These are phyloP conservation scores for Gossypium gossypioides DNA, from an alignment of 441 rosid genomes.

Conservation along the genomic window DNA sequence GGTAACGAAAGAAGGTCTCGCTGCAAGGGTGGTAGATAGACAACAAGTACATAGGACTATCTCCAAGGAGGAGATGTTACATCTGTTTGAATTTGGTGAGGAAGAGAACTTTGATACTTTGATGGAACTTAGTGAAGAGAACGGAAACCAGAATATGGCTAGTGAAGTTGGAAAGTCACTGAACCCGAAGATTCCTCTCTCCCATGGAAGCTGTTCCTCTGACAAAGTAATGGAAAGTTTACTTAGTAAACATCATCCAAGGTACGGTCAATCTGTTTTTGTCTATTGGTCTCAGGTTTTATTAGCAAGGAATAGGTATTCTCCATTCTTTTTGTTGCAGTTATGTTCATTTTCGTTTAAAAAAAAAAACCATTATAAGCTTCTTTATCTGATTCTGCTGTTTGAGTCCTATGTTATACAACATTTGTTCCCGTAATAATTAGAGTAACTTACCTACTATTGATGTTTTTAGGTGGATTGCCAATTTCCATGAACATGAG, in stretches of 20 bases:
- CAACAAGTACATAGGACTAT: constrained; percentile 94
- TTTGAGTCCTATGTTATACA: not conserved
- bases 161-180: constrained; percentile 31
- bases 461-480: constrained; percentile 62
- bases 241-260: constrained; percentile 66
- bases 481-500: constrained; percentile 93
- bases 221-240: constrained; percentile 85
- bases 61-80: constrained; percentile 97
- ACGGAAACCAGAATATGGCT: constrained; percentile 24
- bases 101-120: constrained; percentile 64
- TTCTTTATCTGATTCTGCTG: constrained; percentile 6
- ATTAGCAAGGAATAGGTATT: not conserved
- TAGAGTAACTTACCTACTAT: not conserved
- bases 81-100: constrained; percentile 92
- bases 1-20: constrained; percentile 98
- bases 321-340: not conserved
- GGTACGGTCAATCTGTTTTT: constrained; percentile 29
- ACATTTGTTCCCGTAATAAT: not conserved
- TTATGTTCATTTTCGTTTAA: not conserved
- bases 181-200: constrained; percentile 43
- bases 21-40: constrained; percentile 99
- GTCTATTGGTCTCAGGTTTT: not conserved
- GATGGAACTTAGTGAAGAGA: constrained; percentile 31
- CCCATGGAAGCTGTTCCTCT: constrained; percentile 59
- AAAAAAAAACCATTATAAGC: not conserved